Percentiles rank a stretch among this genome's conserved stretches.
Conservation (phyloP, 2,329 filamentous ascomycete species). For the Cytospora paraplurivora region DNA sequence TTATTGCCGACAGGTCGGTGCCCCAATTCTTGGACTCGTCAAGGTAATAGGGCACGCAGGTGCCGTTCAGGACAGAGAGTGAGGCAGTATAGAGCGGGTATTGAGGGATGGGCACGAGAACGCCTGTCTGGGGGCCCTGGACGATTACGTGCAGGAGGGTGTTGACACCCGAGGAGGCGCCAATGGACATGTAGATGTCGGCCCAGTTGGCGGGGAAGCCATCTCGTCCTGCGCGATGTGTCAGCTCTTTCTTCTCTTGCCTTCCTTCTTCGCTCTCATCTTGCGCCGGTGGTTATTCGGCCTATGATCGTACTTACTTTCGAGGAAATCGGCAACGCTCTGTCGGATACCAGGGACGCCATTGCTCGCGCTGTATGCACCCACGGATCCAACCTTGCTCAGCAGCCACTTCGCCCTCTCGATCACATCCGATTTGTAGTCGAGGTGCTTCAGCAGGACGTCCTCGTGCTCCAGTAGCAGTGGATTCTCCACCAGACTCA, state of each 20-base stretch:
- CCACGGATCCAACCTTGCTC: slow-evolving; percentile 83
- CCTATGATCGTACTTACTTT: slow-evolving; percentile 58
- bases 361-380: slow-evolving; percentile 93
- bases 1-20: slow-evolving; percentile 80
- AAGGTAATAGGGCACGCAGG: slow-evolving; percentile 89
- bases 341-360: slow-evolving; percentile 85
- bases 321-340: slow-evolving; percentile 90
- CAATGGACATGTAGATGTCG: slow-evolving; percentile 86
- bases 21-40: slow-evolving; percentile 87
- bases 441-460: slow-evolving; percentile 72
- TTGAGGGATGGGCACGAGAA: slow-evolving; percentile 94
- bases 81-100: slow-evolving; percentile 98
- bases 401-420: slow-evolving; percentile 80
- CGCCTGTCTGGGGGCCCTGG: slow-evolving; percentile 72
- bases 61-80: slow-evolving; percentile 80
- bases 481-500: slow-evolving; percentile 91
- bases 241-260: slow-evolving; percentile 25
- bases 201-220: slow-evolving; percentile 80
- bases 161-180: slow-evolving; percentile 93
- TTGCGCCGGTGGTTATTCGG: too few relatives aligned
- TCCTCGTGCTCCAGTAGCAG: slow-evolving; percentile 79
- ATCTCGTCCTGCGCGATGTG: slow-evolving; percentile 65
- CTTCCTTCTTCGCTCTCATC: not conserved
- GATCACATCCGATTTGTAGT: slow-evolving; percentile 88
- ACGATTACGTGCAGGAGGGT: slow-evolving; percentile 90